Percentiles rank a stretch among this genome's conserved stretches.
These are phyloP conservation scores for Entomophthora muscae DNA, from an alignment of 371 early-diverging fungal genomes.

Conservation along the genomic window DNA sequence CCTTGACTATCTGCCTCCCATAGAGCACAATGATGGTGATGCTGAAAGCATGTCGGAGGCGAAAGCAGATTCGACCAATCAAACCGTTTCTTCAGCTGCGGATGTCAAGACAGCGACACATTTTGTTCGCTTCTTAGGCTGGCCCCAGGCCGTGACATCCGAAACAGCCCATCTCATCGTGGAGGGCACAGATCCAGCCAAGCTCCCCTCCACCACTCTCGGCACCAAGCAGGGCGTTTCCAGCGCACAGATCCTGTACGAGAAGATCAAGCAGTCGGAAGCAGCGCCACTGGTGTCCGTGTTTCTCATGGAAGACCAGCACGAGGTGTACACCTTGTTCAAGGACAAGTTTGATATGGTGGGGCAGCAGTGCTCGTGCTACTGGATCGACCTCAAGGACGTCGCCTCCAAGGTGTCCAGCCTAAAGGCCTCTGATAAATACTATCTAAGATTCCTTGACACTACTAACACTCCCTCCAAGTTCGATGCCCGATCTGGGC, in stretches of 20 bases:
- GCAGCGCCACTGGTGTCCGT: background rate
- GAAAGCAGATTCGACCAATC: no score
- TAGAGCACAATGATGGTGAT: no score
- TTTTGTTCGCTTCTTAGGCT: background rate
- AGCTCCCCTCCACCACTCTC: background rate
- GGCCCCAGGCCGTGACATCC: background rate
- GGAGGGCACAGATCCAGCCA: conserved; percentile 13
- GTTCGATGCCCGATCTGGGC: background rate
- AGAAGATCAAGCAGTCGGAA: background rate
- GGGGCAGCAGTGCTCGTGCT: conserved; percentile 2
- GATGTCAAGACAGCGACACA: no score
- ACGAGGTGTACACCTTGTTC: conserved; percentile 10
- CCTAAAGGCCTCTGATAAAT: background rate
- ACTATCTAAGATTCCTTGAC: background rate
- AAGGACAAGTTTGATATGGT: conserved; percentile 9
- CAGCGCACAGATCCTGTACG: background rate
- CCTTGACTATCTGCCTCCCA: no score
- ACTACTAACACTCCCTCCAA: background rate
- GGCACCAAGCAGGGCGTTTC: background rate
- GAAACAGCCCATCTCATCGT: background rate
- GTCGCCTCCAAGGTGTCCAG: background rate
- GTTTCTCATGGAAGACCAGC: background rate
- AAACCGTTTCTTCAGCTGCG: no score
- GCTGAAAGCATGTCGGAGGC: no score
- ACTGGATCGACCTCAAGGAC: background rate